phyloP scores from a whole-genome alignment of 2,329 filamentous ascomycete species.

The Cordyceps militaris region DNA sequence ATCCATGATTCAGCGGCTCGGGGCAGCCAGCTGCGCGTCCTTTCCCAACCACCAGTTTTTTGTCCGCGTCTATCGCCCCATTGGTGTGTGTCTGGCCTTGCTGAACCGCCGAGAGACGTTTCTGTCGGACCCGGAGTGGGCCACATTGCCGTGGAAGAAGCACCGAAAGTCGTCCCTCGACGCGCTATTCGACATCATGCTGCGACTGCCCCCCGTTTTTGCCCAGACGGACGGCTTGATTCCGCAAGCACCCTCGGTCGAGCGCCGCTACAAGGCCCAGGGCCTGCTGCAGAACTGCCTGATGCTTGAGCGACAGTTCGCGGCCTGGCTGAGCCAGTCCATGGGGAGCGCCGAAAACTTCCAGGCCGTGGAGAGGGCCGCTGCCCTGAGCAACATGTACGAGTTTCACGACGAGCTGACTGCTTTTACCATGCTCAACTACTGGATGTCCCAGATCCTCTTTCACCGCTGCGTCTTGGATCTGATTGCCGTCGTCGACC shows the following conservation, averaged over 20 bases:
- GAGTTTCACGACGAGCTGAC: constrained; percentile 38
- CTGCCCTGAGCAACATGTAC: constrained; percentile 40
- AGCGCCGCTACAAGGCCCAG: constrained; percentile 38
- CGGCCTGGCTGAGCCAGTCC: constrained; percentile 36
- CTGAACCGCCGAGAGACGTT: constrained; percentile 44
- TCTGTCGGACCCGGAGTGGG: constrained; percentile 46
- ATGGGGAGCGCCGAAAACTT: constrained; percentile 32
- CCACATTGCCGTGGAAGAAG: constrained; percentile 41
- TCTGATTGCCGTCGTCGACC: constrained; percentile 37
- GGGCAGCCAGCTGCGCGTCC: constrained; percentile 38
- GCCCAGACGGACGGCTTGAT: constrained; percentile 37
- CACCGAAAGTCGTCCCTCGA: constrained; percentile 47
- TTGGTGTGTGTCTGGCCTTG: constrained; percentile 43
- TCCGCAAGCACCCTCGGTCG: constrained; percentile 31
- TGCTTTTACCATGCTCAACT: constrained; percentile 44
- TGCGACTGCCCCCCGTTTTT: constrained; percentile 41
- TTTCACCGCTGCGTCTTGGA: constrained; percentile 42
- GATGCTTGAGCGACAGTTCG: constrained; percentile 40
- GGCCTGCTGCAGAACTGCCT: constrained; percentile 43
- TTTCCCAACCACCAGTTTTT: constrained; percentile 55
- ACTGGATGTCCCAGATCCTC: constrained; percentile 45
- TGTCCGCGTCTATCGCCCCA: constrained; percentile 45
- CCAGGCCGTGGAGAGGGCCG: constrained; percentile 22
- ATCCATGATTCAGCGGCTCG: constrained; percentile 33
- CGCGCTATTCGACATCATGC: constrained; percentile 43